Conservation (phyloP, 768 basidiomycete genomes). For the Boletellus sp. region DNA sequence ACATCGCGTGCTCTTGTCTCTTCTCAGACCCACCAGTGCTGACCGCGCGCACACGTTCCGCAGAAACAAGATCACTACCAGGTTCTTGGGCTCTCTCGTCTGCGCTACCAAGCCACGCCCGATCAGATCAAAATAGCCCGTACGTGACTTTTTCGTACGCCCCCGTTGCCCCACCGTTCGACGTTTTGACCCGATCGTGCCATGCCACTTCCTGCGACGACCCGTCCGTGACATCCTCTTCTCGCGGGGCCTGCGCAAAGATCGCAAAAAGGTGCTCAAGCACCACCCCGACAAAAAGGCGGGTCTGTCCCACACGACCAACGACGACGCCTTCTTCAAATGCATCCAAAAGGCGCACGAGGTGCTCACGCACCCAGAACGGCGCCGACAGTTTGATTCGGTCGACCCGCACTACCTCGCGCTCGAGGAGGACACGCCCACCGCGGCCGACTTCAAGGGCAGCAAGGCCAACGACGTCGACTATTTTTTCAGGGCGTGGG, state of each 20-base stretch:
- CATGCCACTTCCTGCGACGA: not conserved
- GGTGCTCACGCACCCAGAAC: constrained; percentile 80
- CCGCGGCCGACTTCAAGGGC: constrained; percentile 52
- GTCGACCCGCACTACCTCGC: constrained; percentile 79
- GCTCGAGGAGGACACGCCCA: constrained; percentile 76
- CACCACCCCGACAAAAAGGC: constrained; percentile 98
- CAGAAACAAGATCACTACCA: constrained; percentile 99
- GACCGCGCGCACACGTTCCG: not conserved
- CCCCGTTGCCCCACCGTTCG: not conserved
- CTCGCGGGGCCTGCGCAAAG: constrained; percentile 37
- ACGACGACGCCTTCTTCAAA: constrained; percentile 99
- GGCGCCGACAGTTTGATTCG: constrained; percentile 93
- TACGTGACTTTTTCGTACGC: constrained; percentile 40
- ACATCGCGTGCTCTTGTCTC: not conserved
- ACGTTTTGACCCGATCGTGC: constrained; percentile 7
- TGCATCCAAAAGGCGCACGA: constrained; percentile 99
- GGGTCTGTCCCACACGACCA: constrained; percentile 70
- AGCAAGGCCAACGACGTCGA: constrained; percentile 43
- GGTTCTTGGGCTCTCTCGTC: constrained; percentile 88
- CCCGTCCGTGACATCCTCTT: no score
- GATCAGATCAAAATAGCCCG: constrained; percentile 97
- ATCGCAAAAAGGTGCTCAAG: constrained; percentile 98
- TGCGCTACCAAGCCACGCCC: constrained; percentile 80
- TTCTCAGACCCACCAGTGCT: not conserved
- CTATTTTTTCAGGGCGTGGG: constrained; percentile 68